Conservation (phyloP, 768 basidiomycete genomes). For the Leccinum ochraceum region DNA sequence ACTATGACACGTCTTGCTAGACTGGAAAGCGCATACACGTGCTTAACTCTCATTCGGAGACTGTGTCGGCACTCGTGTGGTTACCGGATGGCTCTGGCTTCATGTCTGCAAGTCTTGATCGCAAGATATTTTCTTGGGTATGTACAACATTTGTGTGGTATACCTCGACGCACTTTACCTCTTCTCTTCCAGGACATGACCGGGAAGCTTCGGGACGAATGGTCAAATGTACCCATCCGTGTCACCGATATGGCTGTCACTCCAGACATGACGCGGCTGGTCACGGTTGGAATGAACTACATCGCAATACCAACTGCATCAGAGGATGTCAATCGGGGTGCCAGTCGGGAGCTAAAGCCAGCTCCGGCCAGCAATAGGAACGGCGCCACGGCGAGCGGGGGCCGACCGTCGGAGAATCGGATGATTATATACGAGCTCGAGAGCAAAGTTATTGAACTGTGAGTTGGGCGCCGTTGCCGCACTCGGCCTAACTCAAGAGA, state of each 20-base stretch:
- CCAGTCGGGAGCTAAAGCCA: constrained; percentile 37
- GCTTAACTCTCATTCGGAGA: constrained; percentile 73
- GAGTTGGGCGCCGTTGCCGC: constrained; percentile 33
- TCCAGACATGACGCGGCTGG: constrained; percentile 79
- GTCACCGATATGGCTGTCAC: constrained; percentile 86
- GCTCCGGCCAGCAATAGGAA: constrained; percentile 36
- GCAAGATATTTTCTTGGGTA: constrained; percentile 84
- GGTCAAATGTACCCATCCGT: constrained; percentile 72
- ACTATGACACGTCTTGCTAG: constrained; percentile 40
- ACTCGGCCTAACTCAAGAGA: constrained; percentile 9
- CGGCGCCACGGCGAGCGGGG: constrained; percentile 34
- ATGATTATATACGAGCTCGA: constrained; percentile 78
- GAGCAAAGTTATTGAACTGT: constrained; percentile 70
- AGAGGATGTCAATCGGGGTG: constrained; percentile 27
- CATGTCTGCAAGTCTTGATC: constrained; percentile 85
- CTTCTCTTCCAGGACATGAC: constrained; percentile 57
- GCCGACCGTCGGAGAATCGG: constrained; percentile 50
- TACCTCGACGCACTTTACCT: constrained; percentile 10
- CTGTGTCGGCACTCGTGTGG: constrained; percentile 86
- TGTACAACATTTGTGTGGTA: constrained; percentile 21
- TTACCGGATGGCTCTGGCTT: constrained; percentile 88
- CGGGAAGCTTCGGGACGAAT: constrained; percentile 70
- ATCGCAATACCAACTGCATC: constrained; percentile 25
- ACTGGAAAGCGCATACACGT: constrained; percentile 70
- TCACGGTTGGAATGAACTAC: constrained; percentile 78